Evolutionary conservation across 495 filamentous ascomycete genomes (phyloP).

Genomic region (Amphirosellinia nigrospora): DNA sequence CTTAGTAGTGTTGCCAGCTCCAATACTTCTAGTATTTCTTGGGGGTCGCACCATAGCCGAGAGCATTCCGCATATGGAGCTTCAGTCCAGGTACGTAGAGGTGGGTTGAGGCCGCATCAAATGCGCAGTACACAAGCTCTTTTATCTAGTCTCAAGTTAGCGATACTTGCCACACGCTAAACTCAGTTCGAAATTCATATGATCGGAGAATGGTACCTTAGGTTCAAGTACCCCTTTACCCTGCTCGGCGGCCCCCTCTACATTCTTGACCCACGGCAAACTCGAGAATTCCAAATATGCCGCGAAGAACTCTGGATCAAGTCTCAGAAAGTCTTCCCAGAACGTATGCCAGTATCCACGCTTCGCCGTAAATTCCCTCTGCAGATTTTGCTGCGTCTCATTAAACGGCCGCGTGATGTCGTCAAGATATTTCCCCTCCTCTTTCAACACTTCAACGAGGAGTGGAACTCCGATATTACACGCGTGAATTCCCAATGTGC

Average conservation of each 20-base stretch:
- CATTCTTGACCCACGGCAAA: slow-evolving; percentile 43
- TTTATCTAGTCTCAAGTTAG: slow-evolving; percentile 38
- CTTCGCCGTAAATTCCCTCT: slow-evolving; percentile 41
- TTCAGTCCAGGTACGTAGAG: slow-evolving; percentile 52
- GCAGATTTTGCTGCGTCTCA: slow-evolving; percentile 36
- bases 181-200: not conserved
- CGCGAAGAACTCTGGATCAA: slow-evolving; percentile 54
- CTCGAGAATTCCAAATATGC: slow-evolving; percentile 48
- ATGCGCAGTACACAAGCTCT: slow-evolving; percentile 54
- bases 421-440: slow-evolving; percentile 38
- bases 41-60: slow-evolving; percentile 49
- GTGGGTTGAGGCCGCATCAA: slow-evolving; percentile 52
- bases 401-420: slow-evolving; percentile 37
- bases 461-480: slow-evolving; percentile 53
- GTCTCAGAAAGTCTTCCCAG: slow-evolving; percentile 50
- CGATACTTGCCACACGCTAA: not conserved
- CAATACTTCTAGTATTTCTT: slow-evolving; percentile 53
- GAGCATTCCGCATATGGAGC: slow-evolving; percentile 53
- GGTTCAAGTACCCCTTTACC: slow-evolving; percentile 42
- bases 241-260: slow-evolving; percentile 22
- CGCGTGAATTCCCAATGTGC: slow-evolving; percentile 51
- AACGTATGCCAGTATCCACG: slow-evolving; percentile 53
- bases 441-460: slow-evolving; percentile 48
- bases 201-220: slow-evolving; percentile 33
- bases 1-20: slow-evolving; percentile 51